phyloP scores from a whole-genome alignment of 345 rosid genomes.

The Brassica carinata region DNA sequence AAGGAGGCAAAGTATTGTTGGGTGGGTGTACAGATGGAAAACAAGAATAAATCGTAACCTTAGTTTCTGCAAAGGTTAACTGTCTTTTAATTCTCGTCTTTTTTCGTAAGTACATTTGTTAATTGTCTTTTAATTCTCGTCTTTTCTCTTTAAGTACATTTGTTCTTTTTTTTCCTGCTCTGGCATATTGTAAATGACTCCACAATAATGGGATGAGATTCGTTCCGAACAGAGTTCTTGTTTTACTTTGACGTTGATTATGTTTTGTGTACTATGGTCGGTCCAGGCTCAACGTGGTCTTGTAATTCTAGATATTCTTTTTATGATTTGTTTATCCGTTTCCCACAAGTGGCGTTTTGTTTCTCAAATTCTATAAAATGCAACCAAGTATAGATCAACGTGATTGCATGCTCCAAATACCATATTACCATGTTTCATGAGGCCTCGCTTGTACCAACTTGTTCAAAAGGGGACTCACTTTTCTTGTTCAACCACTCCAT shows the following conservation, averaged over 20 bases:
- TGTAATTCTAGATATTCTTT: slow-evolving; percentile 23
- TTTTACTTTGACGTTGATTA: slow-evolving; percentile 17
- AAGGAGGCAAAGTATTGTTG: slow-evolving; percentile 30
- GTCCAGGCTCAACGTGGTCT: slow-evolving; percentile 6
- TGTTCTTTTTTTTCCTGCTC: background rate
- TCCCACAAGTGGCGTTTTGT: background rate
- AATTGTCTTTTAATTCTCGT: slow-evolving; percentile 31
- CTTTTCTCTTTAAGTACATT: slow-evolving; percentile 8
- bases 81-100: slow-evolving; percentile 25
- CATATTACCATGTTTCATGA: background rate
- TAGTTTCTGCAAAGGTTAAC: slow-evolving; percentile 38
- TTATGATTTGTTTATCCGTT: background rate
- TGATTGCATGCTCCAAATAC: no score
- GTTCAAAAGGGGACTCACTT: slow-evolving; percentile 10
- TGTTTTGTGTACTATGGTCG: slow-evolving; percentile 21
- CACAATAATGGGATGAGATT: slow-evolving; percentile 25
- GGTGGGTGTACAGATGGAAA: slow-evolving; percentile 32
- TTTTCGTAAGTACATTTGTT: slow-evolving; percentile 11
- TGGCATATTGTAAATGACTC: slow-evolving; percentile 39
- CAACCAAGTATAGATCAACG: no score
- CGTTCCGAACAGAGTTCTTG: slow-evolving; percentile 18
- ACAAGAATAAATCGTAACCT: slow-evolving; percentile 33
- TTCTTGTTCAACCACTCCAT: slow-evolving; percentile 33
- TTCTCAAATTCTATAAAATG: no score
- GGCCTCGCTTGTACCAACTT: slow-evolving; percentile 37